phyloP scores from a whole-genome alignment of 306 rosid species.

The Cucurbita moschata region DNA sequence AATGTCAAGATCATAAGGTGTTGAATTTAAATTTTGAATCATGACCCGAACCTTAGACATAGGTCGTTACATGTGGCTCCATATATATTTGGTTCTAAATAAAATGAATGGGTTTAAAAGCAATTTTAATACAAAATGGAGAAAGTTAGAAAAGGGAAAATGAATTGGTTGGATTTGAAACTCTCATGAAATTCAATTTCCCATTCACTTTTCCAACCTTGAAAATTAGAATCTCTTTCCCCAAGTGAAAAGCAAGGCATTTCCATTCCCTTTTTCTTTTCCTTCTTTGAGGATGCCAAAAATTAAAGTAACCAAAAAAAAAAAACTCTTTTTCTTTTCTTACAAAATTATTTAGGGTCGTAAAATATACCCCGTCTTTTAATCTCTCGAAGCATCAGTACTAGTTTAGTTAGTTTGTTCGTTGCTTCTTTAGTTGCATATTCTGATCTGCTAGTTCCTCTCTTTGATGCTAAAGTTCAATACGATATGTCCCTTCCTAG shows the following conservation, averaged over 20 bases:
- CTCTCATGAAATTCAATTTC: neutral
- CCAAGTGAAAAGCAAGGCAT: neutral
- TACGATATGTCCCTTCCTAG: no score
- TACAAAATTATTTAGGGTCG: neutral
- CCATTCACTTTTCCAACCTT: neutral
- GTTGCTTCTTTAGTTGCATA: no score
- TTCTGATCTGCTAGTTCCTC: no score
- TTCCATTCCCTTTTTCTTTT: neutral
- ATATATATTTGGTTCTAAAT: neutral
- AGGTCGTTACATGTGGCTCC: neutral
- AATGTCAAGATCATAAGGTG: neutral
- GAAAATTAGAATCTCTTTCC: constrained; percentile 2
- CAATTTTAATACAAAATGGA: neutral
- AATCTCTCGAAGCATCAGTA: no score
- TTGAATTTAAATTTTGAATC: no score
- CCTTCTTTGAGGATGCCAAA: neutral
- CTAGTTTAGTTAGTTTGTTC: no score
- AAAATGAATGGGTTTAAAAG: neutral
- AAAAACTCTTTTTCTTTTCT: neutral
- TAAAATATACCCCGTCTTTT: no score
- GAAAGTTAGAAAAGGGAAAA: neutral
- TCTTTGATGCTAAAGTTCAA: no score
- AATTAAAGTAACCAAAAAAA: neutral
- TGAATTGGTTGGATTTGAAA: constrained; percentile 4
- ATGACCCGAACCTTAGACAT: no score